Base-by-base conservation (phyloP, 2,329 filamentous ascomycete species). In the Arthrobotrys conoides region DNA sequence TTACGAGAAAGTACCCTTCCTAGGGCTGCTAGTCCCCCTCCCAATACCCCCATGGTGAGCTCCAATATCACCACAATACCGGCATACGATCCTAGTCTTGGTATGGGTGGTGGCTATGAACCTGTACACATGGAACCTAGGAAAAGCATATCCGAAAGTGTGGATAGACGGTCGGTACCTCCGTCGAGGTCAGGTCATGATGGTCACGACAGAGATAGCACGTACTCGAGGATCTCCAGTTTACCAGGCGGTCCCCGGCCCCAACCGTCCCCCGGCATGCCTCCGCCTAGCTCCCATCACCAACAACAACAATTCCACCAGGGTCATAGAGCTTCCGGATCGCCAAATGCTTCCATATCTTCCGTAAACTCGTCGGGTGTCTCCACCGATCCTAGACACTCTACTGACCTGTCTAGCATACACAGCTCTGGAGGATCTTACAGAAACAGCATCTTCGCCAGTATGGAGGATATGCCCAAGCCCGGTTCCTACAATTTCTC, bases 331-430 rank as follows among this genome's bases (percentile, higher is more conserved):
- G 80, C 87, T 66, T 84, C 87, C 57, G 86, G 87, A 80, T 87
- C 88, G 81, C 88, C 48, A 83, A 84, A 64, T 84, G 84, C 66
- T 82, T 82, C 71, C 82, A 86, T 71, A 83, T 84, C 65, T 83
- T 84, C 24, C 85, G 85, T 57, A 20, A 83, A 83, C 69, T 84
- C 83, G 5, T 82, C 82, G 22, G 86, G 85, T 12, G 86, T 66
- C 44, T 67, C 75, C 1, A 61, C 24, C 57, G 87, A 87, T 82
- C 87, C 88, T 48, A 86, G 88, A 82, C 86, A 86, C 53, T 90
- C 89, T 16, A 87, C 89, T 75, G 90, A 91, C 83, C 89, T 90
- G 82, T 87, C 88, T 72, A 91, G 90, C 84, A 85, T 91, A 80
- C 87, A 90, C 83, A 80, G 73, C 70, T 79, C 79, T 44, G 73